Evolutionary conservation across 2,329 filamentous ascomycete genomes (phyloP).

Genomic region (Aspergillus transmontanensis): DNA sequence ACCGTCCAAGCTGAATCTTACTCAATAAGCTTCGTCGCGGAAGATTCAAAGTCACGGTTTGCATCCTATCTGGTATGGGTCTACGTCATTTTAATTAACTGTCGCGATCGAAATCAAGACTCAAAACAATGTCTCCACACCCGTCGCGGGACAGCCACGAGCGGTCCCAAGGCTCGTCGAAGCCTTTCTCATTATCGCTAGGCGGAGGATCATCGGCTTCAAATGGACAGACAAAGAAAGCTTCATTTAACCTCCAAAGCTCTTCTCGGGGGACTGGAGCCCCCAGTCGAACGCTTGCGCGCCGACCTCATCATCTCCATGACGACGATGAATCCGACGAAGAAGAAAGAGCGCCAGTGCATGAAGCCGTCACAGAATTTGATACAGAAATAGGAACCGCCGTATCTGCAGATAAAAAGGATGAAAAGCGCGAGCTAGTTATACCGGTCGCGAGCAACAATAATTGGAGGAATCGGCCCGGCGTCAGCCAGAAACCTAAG

Average conservation of each 20-base stretch:
- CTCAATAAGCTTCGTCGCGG: background rate
- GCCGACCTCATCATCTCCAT: slow-evolving; percentile 32
- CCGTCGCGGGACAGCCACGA: slow-evolving; percentile 10
- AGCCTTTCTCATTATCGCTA: slow-evolving; percentile 47
- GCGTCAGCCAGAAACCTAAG: slow-evolving; percentile 55
- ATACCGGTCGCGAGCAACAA: slow-evolving; percentile 80
- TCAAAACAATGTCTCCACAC: slow-evolving; percentile 18
- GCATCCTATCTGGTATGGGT: background rate
- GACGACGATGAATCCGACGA: slow-evolving; percentile 61
- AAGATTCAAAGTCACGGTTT: background rate
- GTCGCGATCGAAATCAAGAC: background rate
- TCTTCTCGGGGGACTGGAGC: slow-evolving; percentile 23
- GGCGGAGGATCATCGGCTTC: slow-evolving; percentile 25
- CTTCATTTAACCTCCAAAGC: slow-evolving; percentile 35
- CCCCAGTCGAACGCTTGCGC: slow-evolving; percentile 27
- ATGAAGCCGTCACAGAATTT: slow-evolving; percentile 57
- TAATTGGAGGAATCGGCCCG: slow-evolving; percentile 62
- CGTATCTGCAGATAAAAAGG: slow-evolving; percentile 43
- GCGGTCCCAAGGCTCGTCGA: slow-evolving; percentile 20
- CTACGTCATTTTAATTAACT: background rate
- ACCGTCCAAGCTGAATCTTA: background rate
- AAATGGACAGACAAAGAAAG: slow-evolving; percentile 34
- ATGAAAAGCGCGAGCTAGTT: slow-evolving; percentile 67
- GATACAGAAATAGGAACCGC: slow-evolving; percentile 48
- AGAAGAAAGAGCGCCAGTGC: slow-evolving; percentile 40